Conservation (phyloP, 2,329 filamentous ascomycete species). For the Rachicladosporium sp. region DNA sequence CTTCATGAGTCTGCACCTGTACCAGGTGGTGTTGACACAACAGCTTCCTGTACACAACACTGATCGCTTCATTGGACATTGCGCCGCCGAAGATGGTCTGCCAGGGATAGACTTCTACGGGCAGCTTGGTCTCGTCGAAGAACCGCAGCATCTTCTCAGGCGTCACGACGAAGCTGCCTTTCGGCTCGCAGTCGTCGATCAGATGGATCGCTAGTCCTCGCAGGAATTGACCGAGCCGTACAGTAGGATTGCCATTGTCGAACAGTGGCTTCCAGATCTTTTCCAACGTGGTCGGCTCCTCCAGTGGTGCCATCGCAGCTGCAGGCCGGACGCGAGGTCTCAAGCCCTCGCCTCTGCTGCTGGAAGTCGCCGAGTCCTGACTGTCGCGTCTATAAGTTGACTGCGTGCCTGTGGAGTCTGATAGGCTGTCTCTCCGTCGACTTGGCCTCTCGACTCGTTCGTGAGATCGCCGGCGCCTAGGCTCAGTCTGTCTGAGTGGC, state of each 20-base stretch:
- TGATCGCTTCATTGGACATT: constrained; percentile 28
- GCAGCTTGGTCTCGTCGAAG: constrained; percentile 54
- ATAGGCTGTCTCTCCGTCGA: too few relatives aligned
- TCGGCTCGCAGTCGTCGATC: constrained; percentile 57
- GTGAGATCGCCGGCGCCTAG: too few relatives aligned
- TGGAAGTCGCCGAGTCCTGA: too few relatives aligned
- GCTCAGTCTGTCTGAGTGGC: too few relatives aligned
- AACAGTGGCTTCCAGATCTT: constrained; percentile 69
- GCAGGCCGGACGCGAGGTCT: too few relatives aligned
- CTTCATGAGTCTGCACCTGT: constrained; percentile 30
- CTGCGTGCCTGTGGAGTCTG: too few relatives aligned
- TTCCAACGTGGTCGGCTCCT: constrained; percentile 50
- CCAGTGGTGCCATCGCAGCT: constrained; percentile 3
- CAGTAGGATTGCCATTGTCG: constrained; percentile 55
- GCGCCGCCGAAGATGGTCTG: constrained; percentile 32
- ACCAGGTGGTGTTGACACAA: constrained; percentile 38
- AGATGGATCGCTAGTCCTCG: constrained; percentile 62
- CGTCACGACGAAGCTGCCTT: constrained; percentile 57
- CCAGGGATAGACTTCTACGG: constrained; percentile 58
- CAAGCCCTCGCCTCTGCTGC: too few relatives aligned
- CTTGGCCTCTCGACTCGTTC: too few relatives aligned
- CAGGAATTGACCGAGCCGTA: constrained; percentile 57
- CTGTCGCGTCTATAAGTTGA: too few relatives aligned
- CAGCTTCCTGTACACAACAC: constrained; percentile 35
- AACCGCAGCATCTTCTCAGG: constrained; percentile 64